These are phyloP conservation scores for Ogataea corticis DNA, from an alignment of 805 yeast genomes.

Conservation along the genomic window DNA sequence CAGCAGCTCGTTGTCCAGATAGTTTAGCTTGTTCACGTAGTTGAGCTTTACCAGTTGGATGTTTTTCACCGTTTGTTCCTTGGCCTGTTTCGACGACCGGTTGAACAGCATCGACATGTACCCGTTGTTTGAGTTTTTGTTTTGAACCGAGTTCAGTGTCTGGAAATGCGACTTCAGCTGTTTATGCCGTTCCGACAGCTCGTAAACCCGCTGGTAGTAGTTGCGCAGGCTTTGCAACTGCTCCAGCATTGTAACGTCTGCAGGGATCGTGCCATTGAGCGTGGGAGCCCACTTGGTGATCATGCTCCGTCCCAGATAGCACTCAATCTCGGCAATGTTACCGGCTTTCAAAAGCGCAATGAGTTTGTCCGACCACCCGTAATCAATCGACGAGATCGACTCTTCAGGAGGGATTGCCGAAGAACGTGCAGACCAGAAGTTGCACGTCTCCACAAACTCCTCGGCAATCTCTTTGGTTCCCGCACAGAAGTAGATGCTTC, in stretches of 20 bases:
- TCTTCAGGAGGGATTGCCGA: constrained; percentile 79
- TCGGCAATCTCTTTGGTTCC: constrained; percentile 66
- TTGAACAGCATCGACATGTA: constrained; percentile 18
- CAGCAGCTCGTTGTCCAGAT: constrained; percentile 45
- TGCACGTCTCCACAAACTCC: constrained; percentile 73
- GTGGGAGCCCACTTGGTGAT: constrained; percentile 46
- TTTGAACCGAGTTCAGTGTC: constrained; percentile 16
- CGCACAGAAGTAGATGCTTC: constrained; percentile 59
- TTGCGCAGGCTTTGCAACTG: constrained; percentile 42
- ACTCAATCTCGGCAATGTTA: constrained; percentile 9
- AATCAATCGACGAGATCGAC: constrained; percentile 74
- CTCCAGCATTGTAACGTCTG: constrained; percentile 32
- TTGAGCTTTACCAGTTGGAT: constrained; percentile 39
- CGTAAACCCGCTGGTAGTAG: constrained; percentile 42
- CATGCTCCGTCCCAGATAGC: constrained; percentile 31
- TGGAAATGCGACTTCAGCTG: constrained; percentile 17
- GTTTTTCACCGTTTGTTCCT: constrained; percentile 29
- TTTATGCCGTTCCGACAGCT: constrained; percentile 45
- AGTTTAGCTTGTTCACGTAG: constrained; percentile 41
- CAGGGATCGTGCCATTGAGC: constrained; percentile 27
- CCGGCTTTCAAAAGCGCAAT: constrained; percentile 14
- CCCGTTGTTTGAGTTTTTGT: constrained; percentile 10
- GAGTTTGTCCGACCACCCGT: constrained; percentile 65
- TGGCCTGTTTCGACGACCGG: constrained; percentile 12
- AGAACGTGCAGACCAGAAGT: constrained; percentile 87